Base-by-base conservation (phyloP, 1,284 basidiomycete species). In the Malassezia equina region DNA sequence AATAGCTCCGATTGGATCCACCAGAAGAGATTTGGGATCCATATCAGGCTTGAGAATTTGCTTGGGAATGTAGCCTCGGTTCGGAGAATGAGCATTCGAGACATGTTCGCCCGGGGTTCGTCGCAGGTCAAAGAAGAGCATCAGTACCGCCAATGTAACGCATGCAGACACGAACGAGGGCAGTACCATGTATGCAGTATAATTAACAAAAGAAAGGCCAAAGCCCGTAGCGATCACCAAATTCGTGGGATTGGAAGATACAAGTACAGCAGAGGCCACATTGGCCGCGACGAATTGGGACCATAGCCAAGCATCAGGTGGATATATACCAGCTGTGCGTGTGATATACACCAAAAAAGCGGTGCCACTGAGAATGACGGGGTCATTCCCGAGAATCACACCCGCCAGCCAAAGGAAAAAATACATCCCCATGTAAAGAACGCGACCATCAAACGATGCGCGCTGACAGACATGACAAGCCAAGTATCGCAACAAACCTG, bases 341-440 rank as follows among this genome's bases (percentile, higher is more conserved):
- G 87, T 88, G 61, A 89, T 86, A 69, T 91, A 90, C 7, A 84
- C 84, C 40, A 93, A 76, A 73, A 93, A 93, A 0, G 84, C 84
- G 0, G 89, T 93, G 1, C 88, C 86, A 9, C 60, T 74, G 2
- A 77, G 61, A 7, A 77, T 73, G 58, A 78, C 76, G 0, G 76
- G 76, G 50, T 77, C 81, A 70, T 96, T 96, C 6, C 91, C 91
- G 11, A 95, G 81, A 1, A 90, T 68, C 19, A 88, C 79, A 24
- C 88, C 90, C 59, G 85, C 80, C 9, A 82, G 66, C 41, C 88
- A 85, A 72, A 90, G 83, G 79, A 91, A 83, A 54, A 81, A 57
- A 71, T 88, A 91, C 73, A 93, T 84, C 51, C 84, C 82, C 21
- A 85, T 73, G 72, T 85, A 94, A 0, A 95, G 79, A 44, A 77